Conservation (phyloP, 2,329 filamentous ascomycete genomes). For the Pseudopyrenochaeta lycopersici region DNA sequence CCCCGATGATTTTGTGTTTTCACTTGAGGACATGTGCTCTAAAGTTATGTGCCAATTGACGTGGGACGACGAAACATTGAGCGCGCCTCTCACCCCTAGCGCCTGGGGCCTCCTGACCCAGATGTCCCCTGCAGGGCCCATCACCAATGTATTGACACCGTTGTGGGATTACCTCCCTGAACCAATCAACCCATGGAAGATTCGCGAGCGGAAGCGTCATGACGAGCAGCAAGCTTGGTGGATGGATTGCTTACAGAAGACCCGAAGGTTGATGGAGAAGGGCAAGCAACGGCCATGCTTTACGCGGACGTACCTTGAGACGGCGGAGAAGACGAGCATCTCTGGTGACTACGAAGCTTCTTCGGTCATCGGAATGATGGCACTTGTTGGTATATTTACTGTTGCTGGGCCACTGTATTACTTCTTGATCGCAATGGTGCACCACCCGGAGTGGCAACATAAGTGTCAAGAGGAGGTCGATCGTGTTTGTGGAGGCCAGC, state of each 20-base stretch:
- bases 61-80: constrained; percentile 62
- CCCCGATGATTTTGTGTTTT: constrained; percentile 61
- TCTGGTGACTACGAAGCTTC: constrained; percentile 50
- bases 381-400: constrained; percentile 51
- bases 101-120: constrained; percentile 66
- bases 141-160: constrained; percentile 66
- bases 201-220: constrained; percentile 61
- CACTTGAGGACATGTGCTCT: constrained; percentile 66
- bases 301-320: constrained; percentile 45
- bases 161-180: constrained; percentile 61
- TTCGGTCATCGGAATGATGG: constrained; percentile 52
- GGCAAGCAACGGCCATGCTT: constrained; percentile 45
- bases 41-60: constrained; percentile 65
- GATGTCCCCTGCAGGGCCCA: constrained; percentile 66
- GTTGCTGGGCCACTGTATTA: constrained; percentile 50
- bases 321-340: constrained; percentile 51
- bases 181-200: constrained; percentile 64
- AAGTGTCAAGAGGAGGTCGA: constrained; percentile 48
- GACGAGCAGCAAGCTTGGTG: constrained; percentile 64
- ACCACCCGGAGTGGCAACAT: constrained; percentile 47
- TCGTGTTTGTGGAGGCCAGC: constrained; percentile 31
- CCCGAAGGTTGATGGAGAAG: constrained; percentile 44
- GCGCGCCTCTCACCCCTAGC: constrained; percentile 59
- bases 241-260: constrained; percentile 56
- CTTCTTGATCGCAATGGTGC: constrained; percentile 49